Evolutionary conservation across 495 filamentous ascomycete genomes (phyloP).

Genomic region (Stereocaulon alpinum): DNA sequence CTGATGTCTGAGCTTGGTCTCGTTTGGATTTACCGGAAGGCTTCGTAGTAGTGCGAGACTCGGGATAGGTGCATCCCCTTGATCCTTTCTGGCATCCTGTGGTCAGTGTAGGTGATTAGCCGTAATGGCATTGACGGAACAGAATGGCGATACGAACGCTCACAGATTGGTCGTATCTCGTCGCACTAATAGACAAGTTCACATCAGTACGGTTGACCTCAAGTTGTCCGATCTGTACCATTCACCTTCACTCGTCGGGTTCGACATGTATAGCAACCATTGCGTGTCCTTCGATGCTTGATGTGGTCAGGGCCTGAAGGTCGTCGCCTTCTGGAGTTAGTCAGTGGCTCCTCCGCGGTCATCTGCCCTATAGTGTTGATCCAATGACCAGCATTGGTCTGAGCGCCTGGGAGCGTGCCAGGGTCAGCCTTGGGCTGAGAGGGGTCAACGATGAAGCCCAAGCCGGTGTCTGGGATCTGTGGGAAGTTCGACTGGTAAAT

Average conservation of each 20-base stretch:
- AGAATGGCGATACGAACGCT: slow-evolving; percentile 45
- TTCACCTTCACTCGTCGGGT: slow-evolving; percentile 78
- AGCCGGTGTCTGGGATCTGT: not conserved
- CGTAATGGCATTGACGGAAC: slow-evolving; percentile 12
- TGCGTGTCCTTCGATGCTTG: slow-evolving; percentile 88
- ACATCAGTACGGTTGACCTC: slow-evolving; percentile 14
- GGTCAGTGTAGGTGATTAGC: slow-evolving; percentile 19
- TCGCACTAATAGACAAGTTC: slow-evolving; percentile 51
- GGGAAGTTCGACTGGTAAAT: not conserved
- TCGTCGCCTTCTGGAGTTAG: slow-evolving; percentile 15
- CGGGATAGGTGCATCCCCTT: slow-evolving; percentile 75
- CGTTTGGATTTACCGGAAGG: slow-evolving; percentile 32
- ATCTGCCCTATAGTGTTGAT: not conserved
- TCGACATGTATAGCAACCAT: slow-evolving; percentile 91
- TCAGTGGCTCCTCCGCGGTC: not conserved
- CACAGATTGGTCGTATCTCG: slow-evolving; percentile 76
- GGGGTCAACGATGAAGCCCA: not conserved
- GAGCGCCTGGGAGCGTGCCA: not conserved
- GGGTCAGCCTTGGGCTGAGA: not conserved
- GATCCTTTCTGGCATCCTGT: slow-evolving; percentile 75
- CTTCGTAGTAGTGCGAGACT: slow-evolving; percentile 43
- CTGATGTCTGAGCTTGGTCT: slow-evolving; percentile 33
- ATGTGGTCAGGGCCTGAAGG: slow-evolving; percentile 61
- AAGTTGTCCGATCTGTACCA: not conserved
- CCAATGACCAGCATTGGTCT: slow-evolving; percentile 6